Evolutionary conservation across 179 eudicot species (phyloP).

Genomic region (Amaranthus tricolor): DNA sequence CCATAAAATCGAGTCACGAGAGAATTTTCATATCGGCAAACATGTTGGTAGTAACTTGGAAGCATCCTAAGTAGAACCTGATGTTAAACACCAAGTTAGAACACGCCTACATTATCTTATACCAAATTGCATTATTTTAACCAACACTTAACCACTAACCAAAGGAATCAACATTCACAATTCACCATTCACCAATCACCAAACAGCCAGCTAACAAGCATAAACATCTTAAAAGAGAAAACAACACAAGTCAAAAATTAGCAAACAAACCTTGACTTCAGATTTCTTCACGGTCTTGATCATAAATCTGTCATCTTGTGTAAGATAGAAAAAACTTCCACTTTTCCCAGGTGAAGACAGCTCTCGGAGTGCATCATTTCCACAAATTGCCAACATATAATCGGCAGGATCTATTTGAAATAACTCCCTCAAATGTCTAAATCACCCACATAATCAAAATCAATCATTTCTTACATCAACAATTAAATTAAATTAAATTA

Average conservation of each 20-base stretch:
- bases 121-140: conserved; percentile 22
- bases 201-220: conserved; percentile 16
- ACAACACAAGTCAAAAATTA: conserved; percentile 27
- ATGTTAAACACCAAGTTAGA: conserved; percentile 22
- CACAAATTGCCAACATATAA: conserved; percentile 93
- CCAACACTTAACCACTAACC: conserved; percentile 10
- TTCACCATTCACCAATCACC: neutral
- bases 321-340: conserved; percentile 89
- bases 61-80: conserved; percentile 98
- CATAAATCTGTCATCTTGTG: conserved; percentile 96
- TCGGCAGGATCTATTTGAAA: conserved; percentile 96
- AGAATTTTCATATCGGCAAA: conserved; percentile 74
- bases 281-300: conserved; percentile 96
- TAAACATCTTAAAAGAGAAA: conserved; percentile 1
- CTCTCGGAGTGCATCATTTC: conserved; percentile 83
- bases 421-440: conserved; percentile 76
- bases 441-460: neutral
- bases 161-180: conserved; percentile 12
- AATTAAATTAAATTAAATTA: neutral
- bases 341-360: conserved; percentile 97
- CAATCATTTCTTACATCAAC: neutral
- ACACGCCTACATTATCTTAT: conserved; percentile 11
- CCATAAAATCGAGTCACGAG: conserved; percentile 90
- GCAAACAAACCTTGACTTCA: conserved; percentile 90
- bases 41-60: conserved; percentile 85